phyloP scores from a whole-genome alignment of 2,329 filamentous ascomycete genomes.

The Colletotrichum tanaceti region DNA sequence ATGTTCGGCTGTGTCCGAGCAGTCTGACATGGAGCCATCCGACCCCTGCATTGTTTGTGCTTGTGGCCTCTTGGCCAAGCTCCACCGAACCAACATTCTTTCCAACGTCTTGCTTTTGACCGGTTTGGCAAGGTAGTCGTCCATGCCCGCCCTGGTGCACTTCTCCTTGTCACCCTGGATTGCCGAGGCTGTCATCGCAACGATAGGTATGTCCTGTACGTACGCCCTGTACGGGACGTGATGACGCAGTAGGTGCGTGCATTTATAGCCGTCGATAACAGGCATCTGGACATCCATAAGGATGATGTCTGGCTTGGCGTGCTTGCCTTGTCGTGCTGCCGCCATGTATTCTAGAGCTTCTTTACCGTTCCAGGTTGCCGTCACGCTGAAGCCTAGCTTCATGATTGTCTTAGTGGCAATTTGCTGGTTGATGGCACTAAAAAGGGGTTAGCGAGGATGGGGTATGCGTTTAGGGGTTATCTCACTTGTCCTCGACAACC shows the following conservation, averaged over 20 bases:
- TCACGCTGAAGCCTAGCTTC: slow-evolving; percentile 78
- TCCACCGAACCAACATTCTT: slow-evolving; percentile 78
- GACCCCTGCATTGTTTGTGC: slow-evolving; percentile 24
- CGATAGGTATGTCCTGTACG: slow-evolving; percentile 74
- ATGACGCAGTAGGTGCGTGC: slow-evolving; percentile 78
- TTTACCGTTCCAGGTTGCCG: slow-evolving; percentile 80
- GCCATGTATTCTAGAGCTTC: slow-evolving; percentile 81
- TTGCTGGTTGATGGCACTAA: slow-evolving; percentile 75
- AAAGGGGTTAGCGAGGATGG: slow-evolving; percentile 34
- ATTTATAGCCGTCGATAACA: slow-evolving; percentile 81
- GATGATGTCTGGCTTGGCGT: slow-evolving; percentile 76
- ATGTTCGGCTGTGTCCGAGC: slow-evolving; percentile 58
- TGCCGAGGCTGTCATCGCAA: slow-evolving; percentile 85
- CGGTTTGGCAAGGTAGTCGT: slow-evolving; percentile 79
- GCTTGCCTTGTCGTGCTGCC: slow-evolving; percentile 61
- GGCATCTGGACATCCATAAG: slow-evolving; percentile 84
- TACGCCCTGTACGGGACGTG: slow-evolving; percentile 72
- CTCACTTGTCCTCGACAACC: slow-evolving; percentile 84
- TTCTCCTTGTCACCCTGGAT: slow-evolving; percentile 83
- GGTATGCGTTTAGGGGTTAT: slow-evolving; percentile 34
- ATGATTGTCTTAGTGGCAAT: slow-evolving; percentile 80
- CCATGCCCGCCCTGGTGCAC: slow-evolving; percentile 79
- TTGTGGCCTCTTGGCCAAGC: slow-evolving; percentile 49
- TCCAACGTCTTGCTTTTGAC: slow-evolving; percentile 76
- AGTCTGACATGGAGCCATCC: slow-evolving; percentile 52